Evolutionary conservation across 805 yeast species (phyloP).

Genomic region (Komagataella pseudopastoris): DNA sequence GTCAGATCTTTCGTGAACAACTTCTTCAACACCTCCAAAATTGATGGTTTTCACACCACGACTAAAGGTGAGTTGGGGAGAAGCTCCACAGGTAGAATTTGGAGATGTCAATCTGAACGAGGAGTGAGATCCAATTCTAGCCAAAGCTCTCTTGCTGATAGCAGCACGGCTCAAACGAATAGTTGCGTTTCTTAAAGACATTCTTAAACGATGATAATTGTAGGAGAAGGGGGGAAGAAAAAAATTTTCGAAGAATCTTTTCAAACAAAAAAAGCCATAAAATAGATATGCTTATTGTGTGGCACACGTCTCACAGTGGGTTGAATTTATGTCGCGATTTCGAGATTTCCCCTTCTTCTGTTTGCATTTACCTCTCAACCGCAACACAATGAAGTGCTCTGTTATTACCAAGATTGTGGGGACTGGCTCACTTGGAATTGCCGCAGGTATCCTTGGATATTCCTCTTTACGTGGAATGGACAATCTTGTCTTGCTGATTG

Average conservation of each 20-base stretch:
- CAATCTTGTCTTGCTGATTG: neutral
- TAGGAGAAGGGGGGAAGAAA: neutral
- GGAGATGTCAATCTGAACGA: conserved; percentile 29
- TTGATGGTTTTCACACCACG: conserved; percentile 95
- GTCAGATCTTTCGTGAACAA: conserved; percentile 97
- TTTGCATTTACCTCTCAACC: neutral
- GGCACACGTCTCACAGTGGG: neutral
- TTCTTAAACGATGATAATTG: neutral
- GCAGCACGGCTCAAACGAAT: conserved; percentile 33
- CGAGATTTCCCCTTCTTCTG: neutral
- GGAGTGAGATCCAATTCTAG: conserved; percentile 28
- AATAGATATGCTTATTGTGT: neutral
- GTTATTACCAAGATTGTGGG: conserved; percentile 51
- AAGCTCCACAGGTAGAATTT: conserved; percentile 8
- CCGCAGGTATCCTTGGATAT: conserved; percentile 36
- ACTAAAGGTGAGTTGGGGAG: conserved; percentile 35
- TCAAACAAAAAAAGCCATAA: neutral
- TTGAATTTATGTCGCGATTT: neutral
- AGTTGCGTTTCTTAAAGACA: conserved; percentile 30
- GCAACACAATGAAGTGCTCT: conserved; percentile 36
- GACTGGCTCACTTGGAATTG: conserved; percentile 53
- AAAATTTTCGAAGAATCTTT: neutral
- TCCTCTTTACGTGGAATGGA: conserved; percentile 7
- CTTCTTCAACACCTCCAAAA: conserved; percentile 91
- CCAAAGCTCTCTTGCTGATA: conserved; percentile 47